Conservation (phyloP, 164 flowering plant species). For the Cinnamomum chago region DNA sequence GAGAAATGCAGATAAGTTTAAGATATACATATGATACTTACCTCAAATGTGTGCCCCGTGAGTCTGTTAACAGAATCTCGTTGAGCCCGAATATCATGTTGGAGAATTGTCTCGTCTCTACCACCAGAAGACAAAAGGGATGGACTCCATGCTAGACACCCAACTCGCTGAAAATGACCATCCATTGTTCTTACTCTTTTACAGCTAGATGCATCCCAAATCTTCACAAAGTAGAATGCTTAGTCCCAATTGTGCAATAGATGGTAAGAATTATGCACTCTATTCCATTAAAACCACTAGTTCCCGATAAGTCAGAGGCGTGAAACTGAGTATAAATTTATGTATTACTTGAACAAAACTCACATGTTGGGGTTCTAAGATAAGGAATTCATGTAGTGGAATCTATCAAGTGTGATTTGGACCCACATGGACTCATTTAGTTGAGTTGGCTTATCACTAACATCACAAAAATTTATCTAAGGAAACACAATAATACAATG, state of each 20-base stretch:
- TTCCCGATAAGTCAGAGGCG: neutral
- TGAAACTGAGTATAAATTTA: neutral
- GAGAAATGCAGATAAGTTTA: neutral
- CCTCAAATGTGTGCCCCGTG: conserved; percentile 98
- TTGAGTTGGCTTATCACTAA: too few relatives aligned
- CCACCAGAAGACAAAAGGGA: conserved; percentile 84
- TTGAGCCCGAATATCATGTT: conserved; percentile 80
- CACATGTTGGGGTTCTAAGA: neutral
- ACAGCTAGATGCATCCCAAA: conserved; percentile 97
- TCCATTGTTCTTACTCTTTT: conserved; percentile 89
- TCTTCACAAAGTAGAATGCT: conserved; percentile 35
- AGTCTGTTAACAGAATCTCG: conserved; percentile 81
- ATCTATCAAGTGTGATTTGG: too few relatives aligned
- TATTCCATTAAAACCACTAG: neutral
- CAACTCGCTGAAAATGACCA: conserved; percentile 87
- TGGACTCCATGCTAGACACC: conserved; percentile 95
- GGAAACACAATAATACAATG: too few relatives aligned
- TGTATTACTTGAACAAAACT: neutral
- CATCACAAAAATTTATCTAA: too few relatives aligned
- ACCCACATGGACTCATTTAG: too few relatives aligned
- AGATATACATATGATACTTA: conserved; percentile 15
- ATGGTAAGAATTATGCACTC: neutral
- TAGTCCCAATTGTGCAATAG: neutral
- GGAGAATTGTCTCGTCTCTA: conserved; percentile 85
- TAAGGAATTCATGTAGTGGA: too few relatives aligned